phyloP scores from a whole-genome alignment of 139 green algal species.

The Chlamydomonas schloesseri region DNA sequence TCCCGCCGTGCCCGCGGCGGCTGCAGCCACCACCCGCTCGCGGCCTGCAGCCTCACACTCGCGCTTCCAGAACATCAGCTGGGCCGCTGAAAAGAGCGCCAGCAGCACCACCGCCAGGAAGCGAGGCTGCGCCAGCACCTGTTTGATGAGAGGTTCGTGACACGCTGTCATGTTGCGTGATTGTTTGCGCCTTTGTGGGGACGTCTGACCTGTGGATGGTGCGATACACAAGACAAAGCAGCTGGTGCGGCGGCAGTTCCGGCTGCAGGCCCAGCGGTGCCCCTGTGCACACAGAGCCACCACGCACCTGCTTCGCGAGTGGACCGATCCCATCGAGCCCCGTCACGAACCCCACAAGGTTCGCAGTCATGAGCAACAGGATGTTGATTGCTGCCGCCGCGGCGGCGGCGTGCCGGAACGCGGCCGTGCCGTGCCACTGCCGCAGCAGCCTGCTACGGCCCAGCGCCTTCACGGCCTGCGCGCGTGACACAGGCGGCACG shows the following conservation, averaged over 20 bases:
- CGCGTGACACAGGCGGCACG: too few species aligned
- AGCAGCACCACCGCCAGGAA: conserved; percentile 63
- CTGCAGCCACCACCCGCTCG: too few species aligned
- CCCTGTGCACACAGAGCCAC: too few species aligned
- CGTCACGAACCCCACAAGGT: conserved; percentile 89
- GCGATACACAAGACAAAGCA: too few species aligned
- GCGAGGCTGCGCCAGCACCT: conserved; percentile 56
- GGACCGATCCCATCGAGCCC: conserved; percentile 61
- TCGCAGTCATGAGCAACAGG: conserved; percentile 83
- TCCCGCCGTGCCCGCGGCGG: too few species aligned
- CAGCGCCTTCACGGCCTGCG: conserved; percentile 31
- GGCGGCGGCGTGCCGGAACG: conserved; percentile 64
- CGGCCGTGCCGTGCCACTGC: neutral
- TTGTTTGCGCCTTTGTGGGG: too few species aligned
- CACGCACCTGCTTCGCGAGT: conserved; percentile 62
- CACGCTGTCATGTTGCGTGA: neutral
- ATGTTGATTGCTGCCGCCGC: conserved; percentile 72
- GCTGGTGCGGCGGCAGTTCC: too few species aligned
- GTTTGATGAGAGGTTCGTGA: conserved; percentile 36
- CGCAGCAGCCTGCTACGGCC: neutral
- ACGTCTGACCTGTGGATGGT: too few species aligned
- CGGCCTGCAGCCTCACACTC: conserved; percentile 40
- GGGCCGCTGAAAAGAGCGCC: conserved; percentile 76
- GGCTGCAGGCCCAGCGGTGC: too few species aligned
- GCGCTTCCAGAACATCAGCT: conserved; percentile 83